A percentile compares a stretch with the other conserved stretches of the same genome.
Evolutionary conservation across 2,329 filamentous ascomycete genomes (phyloP).

Genomic region (Fusarium sp.): DNA sequence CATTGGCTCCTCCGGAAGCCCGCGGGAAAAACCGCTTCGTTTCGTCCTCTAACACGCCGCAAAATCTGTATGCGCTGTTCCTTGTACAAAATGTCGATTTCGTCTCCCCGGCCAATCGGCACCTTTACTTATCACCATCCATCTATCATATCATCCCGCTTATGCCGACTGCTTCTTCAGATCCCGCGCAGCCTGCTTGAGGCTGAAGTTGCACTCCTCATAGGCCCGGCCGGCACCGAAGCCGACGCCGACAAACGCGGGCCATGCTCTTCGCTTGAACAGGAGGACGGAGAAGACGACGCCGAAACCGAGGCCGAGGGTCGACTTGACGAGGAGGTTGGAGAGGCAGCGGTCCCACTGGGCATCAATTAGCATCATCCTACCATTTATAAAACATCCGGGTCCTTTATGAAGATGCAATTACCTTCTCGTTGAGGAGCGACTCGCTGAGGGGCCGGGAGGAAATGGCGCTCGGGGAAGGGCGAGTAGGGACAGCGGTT

Average conservation of each 20-base stretch:
- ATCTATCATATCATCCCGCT: constrained; percentile 19
- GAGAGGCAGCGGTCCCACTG: constrained; percentile 99
- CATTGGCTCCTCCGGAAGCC: constrained; percentile 40
- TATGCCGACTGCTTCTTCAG: constrained; percentile 61
- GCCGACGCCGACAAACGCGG: constrained; percentile 90
- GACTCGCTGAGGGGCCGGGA: constrained; percentile 94
- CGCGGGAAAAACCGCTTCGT: constrained; percentile 27
- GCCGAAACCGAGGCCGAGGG: constrained; percentile 94
- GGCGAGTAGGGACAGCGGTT: constrained; percentile 53
- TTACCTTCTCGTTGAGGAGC: constrained; percentile 98
- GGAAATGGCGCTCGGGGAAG: constrained; percentile 70
- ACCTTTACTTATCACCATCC: background rate
- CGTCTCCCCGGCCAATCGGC: constrained; percentile 7
- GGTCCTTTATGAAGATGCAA: constrained; percentile 1
- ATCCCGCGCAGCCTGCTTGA: constrained; percentile 67
- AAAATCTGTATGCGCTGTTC: constrained; percentile 40
- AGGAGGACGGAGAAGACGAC: constrained; percentile 98
- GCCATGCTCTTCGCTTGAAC: constrained; percentile 98
- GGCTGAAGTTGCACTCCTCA: constrained; percentile 93
- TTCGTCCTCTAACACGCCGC: constrained; percentile 34
- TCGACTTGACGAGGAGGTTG: constrained; percentile 95
- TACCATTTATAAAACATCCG: background rate
- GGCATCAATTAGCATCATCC: constrained; percentile 35
- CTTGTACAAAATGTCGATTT: constrained; percentile 33
- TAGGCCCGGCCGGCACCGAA: constrained; percentile 97